Evolutionary conservation across 2,329 filamentous ascomycete species (phyloP), one percentile per base, ranked within the genome.

Genomic region (Apiospora kogelbergensis): DNA sequence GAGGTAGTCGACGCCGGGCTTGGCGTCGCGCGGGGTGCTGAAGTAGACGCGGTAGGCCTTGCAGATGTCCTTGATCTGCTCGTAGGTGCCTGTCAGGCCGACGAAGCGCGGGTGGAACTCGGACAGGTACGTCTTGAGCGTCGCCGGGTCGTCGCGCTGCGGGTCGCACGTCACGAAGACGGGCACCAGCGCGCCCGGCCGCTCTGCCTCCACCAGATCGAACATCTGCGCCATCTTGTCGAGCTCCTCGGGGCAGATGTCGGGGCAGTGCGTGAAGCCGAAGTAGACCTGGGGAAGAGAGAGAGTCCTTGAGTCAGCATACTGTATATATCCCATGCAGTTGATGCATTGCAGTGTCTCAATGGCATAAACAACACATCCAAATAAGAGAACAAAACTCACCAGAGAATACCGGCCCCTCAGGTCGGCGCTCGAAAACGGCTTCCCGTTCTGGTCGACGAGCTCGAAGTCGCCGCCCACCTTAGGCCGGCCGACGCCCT

Each of bases 221-320:
- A 97, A 92, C 89, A 98, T 97, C 69, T 87, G 86, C n/a, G 95
- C 93, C 95, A 99, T 98, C 85, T 99, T 99, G 84, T 99, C 96
- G 76, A 99, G 91, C 83, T 99, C 96, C 78, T 99, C 96, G 42
- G 96, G 96, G 84, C 96, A 99, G 79, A 99, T 99, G 80, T 99
- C 96, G 30, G 96, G 96, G 80, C 96, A 99, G 81, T 98, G 95
- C 10, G 94, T 95, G 86, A 99, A 99, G 76, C 96, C 96, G 79
- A 99, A 99, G 84, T 99, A 99, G 45, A 98, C 90, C 93, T 96
- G 73, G 60, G 64, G 9, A n/a, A 33, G 24, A 65, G 11, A 3
- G 7, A 65, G 11, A 3, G 7, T 45, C 70, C 48, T 17, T 30
- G 13, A 26, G 30, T 60, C 20, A 60, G 53, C 22, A 60, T 26